Conservation (phyloP, 1,139 yeast species). For the Protomyces gravidus region DNA sequence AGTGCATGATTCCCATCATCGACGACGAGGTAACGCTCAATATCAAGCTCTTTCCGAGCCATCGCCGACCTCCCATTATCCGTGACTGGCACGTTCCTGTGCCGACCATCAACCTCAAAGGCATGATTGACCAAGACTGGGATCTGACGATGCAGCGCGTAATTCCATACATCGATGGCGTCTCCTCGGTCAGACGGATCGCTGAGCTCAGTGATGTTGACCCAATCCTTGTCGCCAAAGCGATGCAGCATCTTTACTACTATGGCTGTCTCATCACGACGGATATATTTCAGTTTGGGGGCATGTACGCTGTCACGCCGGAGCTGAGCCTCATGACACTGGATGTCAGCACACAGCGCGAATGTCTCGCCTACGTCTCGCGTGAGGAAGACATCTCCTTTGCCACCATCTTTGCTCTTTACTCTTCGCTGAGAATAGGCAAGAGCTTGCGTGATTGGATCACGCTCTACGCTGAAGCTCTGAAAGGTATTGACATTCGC, state of each 20-base stretch:
- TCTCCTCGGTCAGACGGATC: conserved; percentile 73
- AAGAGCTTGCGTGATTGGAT: conserved; percentile 79
- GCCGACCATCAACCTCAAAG: conserved; percentile 56
- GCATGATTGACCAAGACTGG: conserved; percentile 85
- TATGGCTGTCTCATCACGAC: conserved; percentile 77
- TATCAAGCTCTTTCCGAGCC: conserved; percentile 80
- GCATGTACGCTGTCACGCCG: conserved; percentile 85
- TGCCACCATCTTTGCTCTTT: conserved; percentile 59
- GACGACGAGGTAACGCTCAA: conserved; percentile 87
- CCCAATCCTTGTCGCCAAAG: conserved; percentile 69
- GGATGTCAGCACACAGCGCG: conserved; percentile 64
- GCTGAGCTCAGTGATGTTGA: conserved; percentile 80
- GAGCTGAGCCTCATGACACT: conserved; percentile 63
- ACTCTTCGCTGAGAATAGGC: conserved; percentile 74
- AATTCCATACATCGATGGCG: conserved; percentile 79
- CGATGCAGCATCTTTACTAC: conserved; percentile 86
- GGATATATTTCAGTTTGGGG: conserved; percentile 84
- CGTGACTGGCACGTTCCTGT: conserved; percentile 79
- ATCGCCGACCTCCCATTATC: conserved; percentile 77
- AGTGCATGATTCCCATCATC: conserved; percentile 79
- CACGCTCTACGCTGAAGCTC: conserved; percentile 53
- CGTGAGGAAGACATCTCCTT: conserved; percentile 43
- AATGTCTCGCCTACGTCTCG: conserved; percentile 74
- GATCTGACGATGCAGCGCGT: conserved; percentile 93
- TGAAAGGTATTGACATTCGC: conserved; percentile 70